Base-by-base conservation (phyloP, 176 grass and related monocot species). In the Rhynchospora tenuis region DNA sequence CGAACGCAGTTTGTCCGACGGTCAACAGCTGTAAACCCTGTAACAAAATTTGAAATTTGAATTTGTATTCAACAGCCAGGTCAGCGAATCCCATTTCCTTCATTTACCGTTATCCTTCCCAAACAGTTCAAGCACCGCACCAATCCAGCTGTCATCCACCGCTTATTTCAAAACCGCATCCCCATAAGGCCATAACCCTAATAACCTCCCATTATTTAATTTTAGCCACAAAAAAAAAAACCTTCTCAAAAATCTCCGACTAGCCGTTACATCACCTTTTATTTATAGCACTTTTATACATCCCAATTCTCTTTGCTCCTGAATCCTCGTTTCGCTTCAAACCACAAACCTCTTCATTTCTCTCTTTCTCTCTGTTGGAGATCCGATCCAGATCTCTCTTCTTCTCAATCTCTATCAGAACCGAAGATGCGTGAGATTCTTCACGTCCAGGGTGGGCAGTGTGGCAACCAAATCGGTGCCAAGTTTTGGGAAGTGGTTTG, bases 381-480 rank as follows among this genome's bases (percentile, higher is more conserved):
- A 8, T 31, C 24, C n/a, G n/a, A n/a, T 14, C 73, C 0, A 28
- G 23, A 24, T 81, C 38, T 60, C 57, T 59, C 17, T 81, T 59
- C 17, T 81, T 45, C 17, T 15, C 1, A 10, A 63, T 81, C 28
- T 63, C 28, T 9, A 24, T 7, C 59, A 63, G 13, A 81, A 62
- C 14, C 58, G 14, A 81, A 81, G 57, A 97, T 97, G 94, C 93
- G 94, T 48, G 94, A 97, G 81, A 97, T 94, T 71, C 94, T 97
- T 7, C 92, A 97, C 87, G 89, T 97, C 83, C 92, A 97, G 92
- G 92, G 94, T 0, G 94, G 94, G 16, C 92, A 97, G 70, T 97
- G 94, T 86, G 94, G 92, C 11, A 94, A 94, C 87, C 95, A 94
- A 88, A 97, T 97, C 87, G 94, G 94, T 50, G 94, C 94, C 89